Evolutionary conservation across 305 asterid species (phyloP).

Genomic region (Ilex paraguariensis): DNA sequence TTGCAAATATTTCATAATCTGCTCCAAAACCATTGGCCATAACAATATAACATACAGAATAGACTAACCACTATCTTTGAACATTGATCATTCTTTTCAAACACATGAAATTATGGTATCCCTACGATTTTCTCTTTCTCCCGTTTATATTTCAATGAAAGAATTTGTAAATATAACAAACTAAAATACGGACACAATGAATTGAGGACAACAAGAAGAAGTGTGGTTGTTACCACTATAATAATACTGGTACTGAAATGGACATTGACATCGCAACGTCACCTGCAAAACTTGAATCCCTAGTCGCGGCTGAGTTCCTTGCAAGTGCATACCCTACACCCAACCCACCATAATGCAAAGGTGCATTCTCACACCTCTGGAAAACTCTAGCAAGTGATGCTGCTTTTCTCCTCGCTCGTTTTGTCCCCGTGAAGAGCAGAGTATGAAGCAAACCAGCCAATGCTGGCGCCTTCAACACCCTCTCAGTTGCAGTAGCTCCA

Average conservation of each 20-base stretch:
- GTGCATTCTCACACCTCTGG: constrained; percentile 57
- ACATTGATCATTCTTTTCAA: background rate
- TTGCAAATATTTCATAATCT: too few relatives aligned
- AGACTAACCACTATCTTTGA: background rate
- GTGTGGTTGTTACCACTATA: constrained; percentile 31
- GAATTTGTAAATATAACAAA: constrained; percentile 25
- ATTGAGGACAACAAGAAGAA: constrained; percentile 14
- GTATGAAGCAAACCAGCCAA: constrained; percentile 65
- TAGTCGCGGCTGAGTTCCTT: constrained; percentile 38
- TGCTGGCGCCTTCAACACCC: constrained; percentile 73
- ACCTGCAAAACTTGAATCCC: constrained; percentile 54
- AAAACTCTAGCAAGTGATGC: constrained; percentile 86
- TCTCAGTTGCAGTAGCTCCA: constrained; percentile 58
- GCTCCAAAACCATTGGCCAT: too few relatives aligned
- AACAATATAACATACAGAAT: too few relatives aligned
- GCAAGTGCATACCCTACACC: constrained; percentile 57
- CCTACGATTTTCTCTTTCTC: constrained; percentile 22
- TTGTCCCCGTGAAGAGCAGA: constrained; percentile 79
- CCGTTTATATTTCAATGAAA: constrained; percentile 32
- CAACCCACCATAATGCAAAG: constrained; percentile 49
- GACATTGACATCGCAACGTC: constrained; percentile 64
- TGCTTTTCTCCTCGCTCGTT: constrained; percentile 86
- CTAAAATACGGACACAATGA: constrained; percentile 29
- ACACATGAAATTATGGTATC: constrained; percentile 11
- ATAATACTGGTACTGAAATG: constrained; percentile 77